Evolutionary conservation across 108 stramenopile genomes (phyloP).

Genomic region (Discostella pseudostelligera): DNA sequence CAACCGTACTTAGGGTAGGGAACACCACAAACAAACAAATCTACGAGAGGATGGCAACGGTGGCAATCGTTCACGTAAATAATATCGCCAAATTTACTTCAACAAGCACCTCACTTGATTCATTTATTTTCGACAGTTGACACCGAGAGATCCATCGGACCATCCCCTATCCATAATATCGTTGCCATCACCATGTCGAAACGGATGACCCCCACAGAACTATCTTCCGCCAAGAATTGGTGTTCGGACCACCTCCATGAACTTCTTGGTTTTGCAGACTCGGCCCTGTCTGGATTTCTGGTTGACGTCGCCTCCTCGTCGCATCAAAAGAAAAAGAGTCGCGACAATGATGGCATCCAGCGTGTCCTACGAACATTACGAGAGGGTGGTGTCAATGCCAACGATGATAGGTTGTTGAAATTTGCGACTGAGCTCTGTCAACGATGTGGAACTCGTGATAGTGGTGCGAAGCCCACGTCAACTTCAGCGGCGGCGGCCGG

Average conservation of each 20-base stretch:
- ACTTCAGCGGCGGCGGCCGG: neutral
- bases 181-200: neutral
- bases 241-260: constrained; percentile 79
- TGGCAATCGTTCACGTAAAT: too few relatives aligned
- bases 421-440: constrained; percentile 53
- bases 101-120: too few relatives aligned
- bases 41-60: too few relatives aligned
- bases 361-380: constrained; percentile 48
- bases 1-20: too few relatives aligned
- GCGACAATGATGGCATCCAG: neutral
- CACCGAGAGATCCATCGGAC: neutral
- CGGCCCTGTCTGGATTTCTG: constrained; percentile 68
- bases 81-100: too few relatives aligned
- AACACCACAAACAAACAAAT: too few relatives aligned
- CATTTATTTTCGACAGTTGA: neutral
- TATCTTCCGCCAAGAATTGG: constrained; percentile 46
- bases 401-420: constrained; percentile 16
- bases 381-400: constrained; percentile 55
- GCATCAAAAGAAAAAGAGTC: constrained; percentile 12
- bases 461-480: neutral
- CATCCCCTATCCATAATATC: neutral
- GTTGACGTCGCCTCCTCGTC: constrained; percentile 60
- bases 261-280: constrained; percentile 77
- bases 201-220: constrained; percentile 8
- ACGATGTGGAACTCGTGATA: constrained; percentile 16